A percentile compares a stretch with the other conserved stretches of the same genome.
Conservation (phyloP, 345 rosid genomes). For the Raphanus raphanistrum region DNA sequence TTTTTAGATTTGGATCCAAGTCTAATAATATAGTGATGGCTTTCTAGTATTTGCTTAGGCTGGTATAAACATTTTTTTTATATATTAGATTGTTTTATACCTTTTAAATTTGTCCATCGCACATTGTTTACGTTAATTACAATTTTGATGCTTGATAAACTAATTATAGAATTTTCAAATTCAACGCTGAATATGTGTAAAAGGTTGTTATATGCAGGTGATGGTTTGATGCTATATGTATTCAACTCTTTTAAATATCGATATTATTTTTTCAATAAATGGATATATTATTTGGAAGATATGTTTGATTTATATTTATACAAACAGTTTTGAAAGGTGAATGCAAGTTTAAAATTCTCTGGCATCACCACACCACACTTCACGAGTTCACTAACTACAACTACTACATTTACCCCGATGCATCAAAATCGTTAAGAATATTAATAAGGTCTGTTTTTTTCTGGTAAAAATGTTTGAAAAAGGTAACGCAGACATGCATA, state of each 20-base stretch:
- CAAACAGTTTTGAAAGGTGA: neutral
- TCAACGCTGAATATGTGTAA: neutral
- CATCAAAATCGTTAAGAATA: neutral
- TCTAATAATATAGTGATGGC: neutral
- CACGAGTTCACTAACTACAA: neutral
- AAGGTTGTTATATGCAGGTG: neutral
- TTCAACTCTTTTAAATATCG: neutral
- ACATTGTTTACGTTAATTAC: neutral
- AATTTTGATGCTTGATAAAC: neutral
- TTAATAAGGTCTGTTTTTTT: neutral
- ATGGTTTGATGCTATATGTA: neutral
- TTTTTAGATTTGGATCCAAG: conserved; percentile 17
- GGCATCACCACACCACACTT: neutral
- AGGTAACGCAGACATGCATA: neutral
- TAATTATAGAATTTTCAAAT: neutral
- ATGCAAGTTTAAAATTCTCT: neutral
- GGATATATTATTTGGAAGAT: neutral
- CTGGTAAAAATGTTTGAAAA: neutral
- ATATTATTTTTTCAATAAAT: neutral
- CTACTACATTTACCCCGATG: neutral
- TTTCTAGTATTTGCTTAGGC: neutral
- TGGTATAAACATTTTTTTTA: neutral
- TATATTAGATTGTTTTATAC: neutral
- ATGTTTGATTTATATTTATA: neutral
- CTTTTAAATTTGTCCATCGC: neutral